These are phyloP conservation scores for Testicularia cyperi DNA, from an alignment of 1,284 basidiomycete genomes.

Conservation along the genomic window DNA sequence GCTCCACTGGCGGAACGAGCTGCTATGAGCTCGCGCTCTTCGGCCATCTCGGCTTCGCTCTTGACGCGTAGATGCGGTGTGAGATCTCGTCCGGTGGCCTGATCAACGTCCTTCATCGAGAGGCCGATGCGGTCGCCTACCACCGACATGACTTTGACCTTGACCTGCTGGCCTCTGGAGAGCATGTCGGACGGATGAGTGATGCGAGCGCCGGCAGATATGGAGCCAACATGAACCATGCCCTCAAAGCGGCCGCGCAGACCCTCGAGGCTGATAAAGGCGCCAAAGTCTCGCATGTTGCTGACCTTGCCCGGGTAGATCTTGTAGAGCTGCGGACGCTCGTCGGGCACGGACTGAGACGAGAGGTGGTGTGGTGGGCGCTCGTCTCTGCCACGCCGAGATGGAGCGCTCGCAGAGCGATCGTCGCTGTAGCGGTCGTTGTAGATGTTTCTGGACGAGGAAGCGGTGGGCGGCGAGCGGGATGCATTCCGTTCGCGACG, in stretches of 20 bases:
- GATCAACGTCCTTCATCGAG: slow-evolving; percentile 98
- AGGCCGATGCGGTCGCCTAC: slow-evolving; percentile 78
- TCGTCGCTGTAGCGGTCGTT: slow-evolving; percentile 10
- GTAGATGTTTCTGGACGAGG: slow-evolving; percentile 3
- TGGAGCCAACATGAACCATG: slow-evolving; percentile 92
- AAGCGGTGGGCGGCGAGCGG: too few relatives aligned
- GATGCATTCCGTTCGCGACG: too few relatives aligned
- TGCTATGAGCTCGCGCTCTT: slow-evolving; percentile 32
- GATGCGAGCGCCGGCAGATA: slow-evolving; percentile 72
- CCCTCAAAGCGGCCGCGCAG: slow-evolving; percentile 83
- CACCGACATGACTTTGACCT: slow-evolving; percentile 79
- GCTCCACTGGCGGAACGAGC: slow-evolving; percentile 61
- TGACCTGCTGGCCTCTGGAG: slow-evolving; percentile 79
- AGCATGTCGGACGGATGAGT: slow-evolving; percentile 85
- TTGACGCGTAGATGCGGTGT: slow-evolving; percentile 90
- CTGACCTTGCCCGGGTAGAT: slow-evolving; percentile 87
- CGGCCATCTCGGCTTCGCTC: slow-evolving; percentile 74
- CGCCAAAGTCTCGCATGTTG: slow-evolving; percentile 90
- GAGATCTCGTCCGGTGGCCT: slow-evolving; percentile 81
- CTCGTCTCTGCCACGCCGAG: slow-evolving; percentile 19
- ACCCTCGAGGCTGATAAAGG: slow-evolving; percentile 87
- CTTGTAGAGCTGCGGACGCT: slow-evolving; percentile 85
- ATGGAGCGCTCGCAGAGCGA: slow-evolving; percentile 2
- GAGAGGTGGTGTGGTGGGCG: slow-evolving; percentile 28
- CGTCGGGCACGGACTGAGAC: slow-evolving; percentile 63